Conservation (phyloP, 768 basidiomycete genomes). For the Auricularia auricula-judae region DNA sequence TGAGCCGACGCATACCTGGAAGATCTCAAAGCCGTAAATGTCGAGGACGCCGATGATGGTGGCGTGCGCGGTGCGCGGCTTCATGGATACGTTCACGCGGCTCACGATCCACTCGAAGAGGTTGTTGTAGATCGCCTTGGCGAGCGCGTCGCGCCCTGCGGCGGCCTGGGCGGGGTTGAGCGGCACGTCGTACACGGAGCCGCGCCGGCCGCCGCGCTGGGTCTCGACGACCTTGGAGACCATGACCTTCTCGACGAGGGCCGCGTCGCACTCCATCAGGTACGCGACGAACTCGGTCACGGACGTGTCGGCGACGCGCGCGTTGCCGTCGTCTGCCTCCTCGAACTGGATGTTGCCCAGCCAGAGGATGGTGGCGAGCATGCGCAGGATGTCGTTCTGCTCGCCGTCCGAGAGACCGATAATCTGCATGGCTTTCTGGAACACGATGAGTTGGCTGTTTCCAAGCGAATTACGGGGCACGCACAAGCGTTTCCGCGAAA, state of each 20-base stretch:
- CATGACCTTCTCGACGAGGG: conserved; percentile 75
- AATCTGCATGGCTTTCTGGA: conserved; percentile 82
- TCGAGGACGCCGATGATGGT: conserved; percentile 94
- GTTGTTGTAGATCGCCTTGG: conserved; percentile 97
- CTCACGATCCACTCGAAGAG: conserved; percentile 99
- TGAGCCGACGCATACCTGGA: conserved; percentile 46
- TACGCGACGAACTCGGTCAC: conserved; percentile 96
- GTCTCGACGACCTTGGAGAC: conserved; percentile 86
- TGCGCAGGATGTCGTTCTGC: conserved; percentile 86
- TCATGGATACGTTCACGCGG: conserved; percentile 93
- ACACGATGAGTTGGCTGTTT: not conserved
- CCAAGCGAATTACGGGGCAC: conserved; percentile 16
- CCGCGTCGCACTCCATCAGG: conserved; percentile 78
- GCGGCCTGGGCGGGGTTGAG: conserved; percentile 85
- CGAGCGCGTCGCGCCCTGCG: conserved; percentile 80
- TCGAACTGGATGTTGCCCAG: conserved; percentile 89
- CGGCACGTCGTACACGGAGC: conserved; percentile 93
- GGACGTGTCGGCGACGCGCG: conserved; percentile 63
- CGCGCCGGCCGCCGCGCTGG: conserved; percentile 80
- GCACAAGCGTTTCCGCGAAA: conserved; percentile 78
- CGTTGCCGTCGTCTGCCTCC: conserved; percentile 85
- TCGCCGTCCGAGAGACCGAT: conserved; percentile 81
- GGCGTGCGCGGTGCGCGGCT: conserved; percentile 56
- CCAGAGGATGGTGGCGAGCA: conserved; percentile 89
- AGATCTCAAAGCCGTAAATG: conserved; percentile 99